Evolutionary conservation across 2,329 filamentous ascomycete species (phyloP), one percentile per base, ranked within the genome.

Genomic region (Clarireedia paspali): DNA sequence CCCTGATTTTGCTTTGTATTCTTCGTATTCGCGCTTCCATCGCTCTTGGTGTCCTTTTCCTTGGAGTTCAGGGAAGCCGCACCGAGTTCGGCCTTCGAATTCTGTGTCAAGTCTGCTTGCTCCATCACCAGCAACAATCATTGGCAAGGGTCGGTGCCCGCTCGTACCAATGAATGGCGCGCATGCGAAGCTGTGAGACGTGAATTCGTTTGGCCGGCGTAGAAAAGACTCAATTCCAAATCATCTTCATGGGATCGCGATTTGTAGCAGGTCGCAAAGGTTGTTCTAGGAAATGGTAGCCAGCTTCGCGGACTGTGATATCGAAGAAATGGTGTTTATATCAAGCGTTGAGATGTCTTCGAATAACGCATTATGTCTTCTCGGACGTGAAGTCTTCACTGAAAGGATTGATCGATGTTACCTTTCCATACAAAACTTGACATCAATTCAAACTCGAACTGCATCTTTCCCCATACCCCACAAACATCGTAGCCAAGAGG

Each of bases 1-100:
- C 59, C 59, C 50, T 65, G 62, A 47, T 64, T 64, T 6, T 53
- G 50, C n/a, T 59, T 62, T 42, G 59, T 64, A 47, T 54, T 48
- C 44, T 39, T 56, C 0, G 46, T 6, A 40, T n/a, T 40, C 20
- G 23, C 9, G n/a, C 39, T 42, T 5, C 12, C 30, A 14, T n/a
- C 23, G 17, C 6, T 17, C 26, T 47, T 45, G 24, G 56, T 58
- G 6, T 57, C 57, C n/a, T 49, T 54, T 15, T 58, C 62, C 42
- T 58, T 58, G 20, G 42, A 46, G 42, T 60, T 45, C 17, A 30
- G 42, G 14, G 46, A 38, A 26, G 47, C 26, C 15, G 9, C 26
- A 30, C 42, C 20, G 20, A 12, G 5, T 10, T 20, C 55, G 17
- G 46, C 5, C 42, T 42, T 55, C 20, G 47, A 34, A 38, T 39